Evolutionary conservation across 1,284 basidiomycete genomes (phyloP), one percentile per base, ranked within the genome.

Genomic region (Moesziomyces parantarcticus): DNA sequence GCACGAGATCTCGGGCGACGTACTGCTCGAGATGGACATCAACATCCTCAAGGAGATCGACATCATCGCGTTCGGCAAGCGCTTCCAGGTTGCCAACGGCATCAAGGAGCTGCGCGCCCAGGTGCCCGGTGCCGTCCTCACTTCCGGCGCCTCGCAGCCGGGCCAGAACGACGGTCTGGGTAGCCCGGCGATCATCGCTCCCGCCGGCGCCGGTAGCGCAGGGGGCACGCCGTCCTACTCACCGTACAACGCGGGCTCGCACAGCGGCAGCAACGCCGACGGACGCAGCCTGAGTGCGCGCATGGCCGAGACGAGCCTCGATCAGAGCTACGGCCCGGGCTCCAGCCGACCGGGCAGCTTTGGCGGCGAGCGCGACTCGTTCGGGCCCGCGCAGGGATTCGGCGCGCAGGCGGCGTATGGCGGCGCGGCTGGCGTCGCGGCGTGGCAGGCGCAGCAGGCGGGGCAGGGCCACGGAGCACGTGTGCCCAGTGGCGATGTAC

Each of bases 1-100:
- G 58, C 95, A 99, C 88, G 96, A 99, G 85, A 99, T 99, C 64
- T 92, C 94, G 0, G 96, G 97, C 16, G 97, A 99, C 78, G 92
- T 98, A 22, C 88, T 99, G 5, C 88, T 99, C 58, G 95, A 97
- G 77, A 91, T 99, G 73, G 94, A 98, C 77, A 90, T 91, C 50
- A 92, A 91, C 77, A 87, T 97, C 20, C 90, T 99, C 78, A 98
- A 98, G 86, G 97, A 99, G 86, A 92, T 99, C 64, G 97, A 96
- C 48, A 93, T 99, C 70, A 86, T 89, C 68, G 93, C 94, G 2
- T 97, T 97, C 77, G 97, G 96, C 22, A 96, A 97, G 84, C 92
- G 96, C 18, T 89, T 93, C 83, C 90, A 94, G 53, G 94, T 99
- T 57, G 91, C 92, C 34, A 94, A 96, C 77, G 94, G 92, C n/a